Base-by-base conservation (phyloP, 768 basidiomycete species). In the Mycena pura region DNA sequence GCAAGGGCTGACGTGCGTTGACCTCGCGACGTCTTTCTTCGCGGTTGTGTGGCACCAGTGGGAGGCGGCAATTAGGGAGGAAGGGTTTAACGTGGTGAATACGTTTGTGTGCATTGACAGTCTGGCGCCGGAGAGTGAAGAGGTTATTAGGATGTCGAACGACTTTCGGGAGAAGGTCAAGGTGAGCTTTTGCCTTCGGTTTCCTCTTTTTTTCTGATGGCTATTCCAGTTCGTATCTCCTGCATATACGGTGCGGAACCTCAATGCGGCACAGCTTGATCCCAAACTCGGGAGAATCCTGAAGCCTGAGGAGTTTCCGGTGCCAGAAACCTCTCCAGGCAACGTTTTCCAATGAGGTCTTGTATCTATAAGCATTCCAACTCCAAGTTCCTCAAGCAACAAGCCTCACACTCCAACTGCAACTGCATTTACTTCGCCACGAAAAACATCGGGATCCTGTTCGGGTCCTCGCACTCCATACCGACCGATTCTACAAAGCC, bases 71-170 rank as follows among this genome's bases (percentile, higher is more conserved):
- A 55, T 65, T 27, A 28, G 36, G 31, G 46, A 55, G n/a, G 64
- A 65, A n/a, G 64, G 64, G 19, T 65, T 62, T 47, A 62, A 62
- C 31, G 64, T 62, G 6, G 38, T 65, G 6, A 56, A 65, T 31
- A 65, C 60, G 4, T 65, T 54, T 36, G 64, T 53, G 6, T 55
- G 46, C 19, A 40, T 65, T 6, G 60, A 65, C 39, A 55, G 46
- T 27, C 41, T 41, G 2, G 58, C 59, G 7, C 39, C 60, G 25
- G 56, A 65, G 17, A 62, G 64, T 27, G 38, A 31, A n/a, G 60
- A 62, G 0, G 8, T 65, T 10, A 6, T 11, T 10, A 15, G 39
- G 11, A 41, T 8, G 3, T 22, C 36, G n/a, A 19, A 28, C 9
- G 41, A 19, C 6, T 32, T 56, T 9, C 45, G 64, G 24, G 60